Evolutionary conservation across 129 eudicot species (phyloP), one percentile per base, ranked within the genome.

Genomic region (Erigeron canadensis): DNA sequence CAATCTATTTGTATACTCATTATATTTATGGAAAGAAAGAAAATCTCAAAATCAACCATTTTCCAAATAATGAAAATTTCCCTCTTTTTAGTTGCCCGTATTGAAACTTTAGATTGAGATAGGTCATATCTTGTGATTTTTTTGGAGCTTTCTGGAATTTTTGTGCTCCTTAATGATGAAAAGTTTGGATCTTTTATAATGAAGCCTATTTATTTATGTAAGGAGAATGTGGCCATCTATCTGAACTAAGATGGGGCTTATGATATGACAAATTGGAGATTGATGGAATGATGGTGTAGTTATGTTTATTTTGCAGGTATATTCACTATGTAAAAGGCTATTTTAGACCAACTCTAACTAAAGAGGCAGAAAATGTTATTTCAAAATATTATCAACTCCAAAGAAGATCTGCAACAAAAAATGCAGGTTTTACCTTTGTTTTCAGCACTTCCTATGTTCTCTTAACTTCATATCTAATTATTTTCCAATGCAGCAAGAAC

Each of bases 361-460:
- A 83, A 76, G 99, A 90, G 39, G 99, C 99, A 34, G 99, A 94
- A 81, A 81, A 76, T 59, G 84, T 94, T 39, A 94, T 94, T 67
- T 87, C 97, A 42, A 82, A 86, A 73, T 94, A 94, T 81, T 94
- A 94, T 81, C 97, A 94, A 74, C 91, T 87, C 57, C 99, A 94
- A 82, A 80, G 99, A 84, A 86, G 91, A 84, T 84, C 84, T 7
- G 99, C 89, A 51, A 80, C 86, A 62, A 75, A 87, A 56, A 94
- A 94, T 84, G 96, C 96, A 82, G 93, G 96, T 86, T 73, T 68
- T 10, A 43, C 58, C 11, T 10, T 6, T 39, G 37, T 65, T 58
- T 38, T 8, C 40, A 15, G 37, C 43, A 72, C 50, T 61, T 71
- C 43, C 10, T 63, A 48, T 42, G 2, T 43, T 76, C 51, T 61